Evolutionary conservation across 2,329 filamentous ascomycete species (phyloP), one percentile per base, ranked within the genome.

Genomic region (Stemphylium vesicarium): DNA sequence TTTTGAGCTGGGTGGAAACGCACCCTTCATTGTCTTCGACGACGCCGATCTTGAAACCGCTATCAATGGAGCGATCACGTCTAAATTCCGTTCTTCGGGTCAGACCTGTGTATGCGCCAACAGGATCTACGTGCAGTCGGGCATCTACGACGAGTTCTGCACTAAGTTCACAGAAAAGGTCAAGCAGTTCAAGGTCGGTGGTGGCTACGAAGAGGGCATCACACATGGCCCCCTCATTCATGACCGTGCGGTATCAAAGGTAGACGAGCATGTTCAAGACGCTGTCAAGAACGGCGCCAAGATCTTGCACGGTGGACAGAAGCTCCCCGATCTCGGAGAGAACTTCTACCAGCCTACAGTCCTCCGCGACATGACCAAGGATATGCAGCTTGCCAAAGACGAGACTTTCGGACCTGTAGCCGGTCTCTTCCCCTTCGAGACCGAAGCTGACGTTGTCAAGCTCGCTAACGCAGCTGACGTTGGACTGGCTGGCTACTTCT

Each of bases 371-470:
- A 94, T 96, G 88, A 96, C 83, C 10, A 81, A 83, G 53, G 87
- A 93, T 37, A 98, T 98, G 95, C 83, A 85, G 56, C 84, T 98
- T 64, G 88, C 91, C 4, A 81, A 81, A 1, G 94, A 98, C 77
- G 95, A 99, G 81, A 99, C 94, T 0, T 99, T 99, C 73, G 95
- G 95, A 0, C 95, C 95, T 2, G 90, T 98, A 0, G 94, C 93
- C 0, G 94, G 90, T 0, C 78, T 98, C 12, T 97, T 97, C 81
- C 84, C 87, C 43, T 99, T 98, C 72, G 85, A 91, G 41, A 92
- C 88, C 0, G 95, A 98, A 78, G 88, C 89, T 48, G 93, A 98
- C 69, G 95, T 96, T 4, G 86, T 98, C 26, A 81, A 84, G 59
- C 78, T 94, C 62, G 94, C 95, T 4, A 99, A 99, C 76, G 77